Base-by-base conservation (phyloP, 208 protist genomes). In the Angomonas desouzai region DNA sequence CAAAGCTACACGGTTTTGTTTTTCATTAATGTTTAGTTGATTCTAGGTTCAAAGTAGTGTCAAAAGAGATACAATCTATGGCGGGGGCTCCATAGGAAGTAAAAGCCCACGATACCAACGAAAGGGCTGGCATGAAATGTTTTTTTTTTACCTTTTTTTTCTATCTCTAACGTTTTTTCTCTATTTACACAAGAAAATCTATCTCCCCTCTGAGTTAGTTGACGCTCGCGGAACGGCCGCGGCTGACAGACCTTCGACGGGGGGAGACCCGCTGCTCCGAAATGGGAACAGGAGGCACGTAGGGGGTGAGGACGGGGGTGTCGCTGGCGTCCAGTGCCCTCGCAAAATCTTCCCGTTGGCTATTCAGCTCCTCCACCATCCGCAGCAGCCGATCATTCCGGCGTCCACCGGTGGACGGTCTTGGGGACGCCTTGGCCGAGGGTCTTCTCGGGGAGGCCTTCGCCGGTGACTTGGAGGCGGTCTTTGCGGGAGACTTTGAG, bases 141-240 rank as follows among this genome's bases (percentile, higher is more conserved):
- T n/a, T n/a, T n/a, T n/a, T n/a, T n/a, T n/a, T n/a, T n/a, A n/a
- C 28, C 34, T 16, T 45, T 60, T 43, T 23, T 47, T 60, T 43
- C 43, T 43, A 7, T 60, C 30, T 43, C 33, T 23, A 13, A 23
- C 11, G 40, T 25, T 40, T 53, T 49, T 33, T 29, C 49, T 7
- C 0, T 2, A 57, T 1, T 38, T 2, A 55, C 32, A 40, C 34
- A 68, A 68, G 40, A 68, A 48, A 61, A 32, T 32, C 11, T 16
- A 20, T 33, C 45, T 4, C 20, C 3, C 6, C 4, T 13, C 45
- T 51, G 3, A 22, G 20, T 51, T 51, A 23, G 18, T 51, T 51
- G 6, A 13, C 20, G n/a, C 45, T 51, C 45, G n/a, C 6, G 18
- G 45, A 51, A 9, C 45, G 45, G 9, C 45, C n/a, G 9, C 9